Evolutionary conservation across 2,329 filamentous ascomycete genomes (phyloP).

Genomic region (Epichloe bromicola): DNA sequence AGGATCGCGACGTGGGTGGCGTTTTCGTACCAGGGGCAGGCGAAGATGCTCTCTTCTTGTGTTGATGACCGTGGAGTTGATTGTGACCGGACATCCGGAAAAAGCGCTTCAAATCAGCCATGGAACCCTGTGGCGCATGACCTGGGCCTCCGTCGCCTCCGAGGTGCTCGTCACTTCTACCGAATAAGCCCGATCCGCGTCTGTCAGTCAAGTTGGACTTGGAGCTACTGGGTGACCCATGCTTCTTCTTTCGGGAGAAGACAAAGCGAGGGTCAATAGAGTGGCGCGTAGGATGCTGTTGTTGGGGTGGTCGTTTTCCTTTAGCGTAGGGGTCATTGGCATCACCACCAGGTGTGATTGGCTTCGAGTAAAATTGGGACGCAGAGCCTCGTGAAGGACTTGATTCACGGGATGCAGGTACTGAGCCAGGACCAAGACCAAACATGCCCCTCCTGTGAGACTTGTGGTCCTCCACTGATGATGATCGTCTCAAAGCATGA

Average conservation of each 20-base stretch:
- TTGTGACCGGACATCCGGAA: constrained; percentile 65
- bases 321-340: constrained; percentile 80
- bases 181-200: constrained; percentile 31
- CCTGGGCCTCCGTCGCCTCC: constrained; percentile 14
- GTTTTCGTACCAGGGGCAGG: constrained; percentile 43
- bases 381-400: constrained; percentile 53
- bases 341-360: constrained; percentile 68
- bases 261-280: constrained; percentile 70
- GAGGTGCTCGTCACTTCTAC: constrained; percentile 20
- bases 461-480: constrained; percentile 25
- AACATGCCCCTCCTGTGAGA: constrained; percentile 44
- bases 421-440: constrained; percentile 36
- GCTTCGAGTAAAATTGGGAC: constrained; percentile 53
- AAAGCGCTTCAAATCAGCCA: constrained; percentile 93
- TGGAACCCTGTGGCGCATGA: constrained; percentile 53
- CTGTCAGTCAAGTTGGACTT: constrained; percentile 42
- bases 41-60: constrained; percentile 55
- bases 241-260: constrained; percentile 64
- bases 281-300: constrained; percentile 46
- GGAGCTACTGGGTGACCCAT: constrained; percentile 41
- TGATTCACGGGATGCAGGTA: constrained; percentile 45
- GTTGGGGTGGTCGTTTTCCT: constrained; percentile 59
- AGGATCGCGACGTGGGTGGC: constrained; percentile 31
- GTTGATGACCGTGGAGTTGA: constrained; percentile 52
- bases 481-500: constrained; percentile 27